These are phyloP conservation scores for Suhomyces guaymorum DNA, from an alignment of 1,139 yeast species.

Conservation along the genomic window DNA sequence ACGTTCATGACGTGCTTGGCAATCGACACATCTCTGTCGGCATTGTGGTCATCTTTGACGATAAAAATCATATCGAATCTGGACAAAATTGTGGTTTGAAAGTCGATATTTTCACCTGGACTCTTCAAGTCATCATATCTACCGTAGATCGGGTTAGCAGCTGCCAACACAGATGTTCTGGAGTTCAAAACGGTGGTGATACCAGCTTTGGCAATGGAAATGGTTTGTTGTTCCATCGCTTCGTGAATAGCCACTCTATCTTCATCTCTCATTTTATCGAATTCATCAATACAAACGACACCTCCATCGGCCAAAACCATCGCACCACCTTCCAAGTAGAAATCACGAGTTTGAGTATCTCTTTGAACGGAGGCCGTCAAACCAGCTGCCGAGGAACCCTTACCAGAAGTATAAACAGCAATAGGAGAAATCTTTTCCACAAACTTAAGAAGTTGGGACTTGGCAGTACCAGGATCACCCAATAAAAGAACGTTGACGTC, in stretches of 20 bases:
- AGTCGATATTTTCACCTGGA: constrained; percentile 97
- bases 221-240: constrained; percentile 99
- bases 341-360: constrained; percentile 84
- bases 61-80: constrained; percentile 98
- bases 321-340: constrained; percentile 98
- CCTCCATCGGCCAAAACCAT: constrained; percentile 99
- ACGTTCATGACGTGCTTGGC: constrained; percentile 95
- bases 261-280: constrained; percentile 98
- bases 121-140: constrained; percentile 93
- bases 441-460: constrained; percentile 90
- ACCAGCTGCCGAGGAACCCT: constrained; percentile 99
- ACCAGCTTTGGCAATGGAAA: constrained; percentile 99
- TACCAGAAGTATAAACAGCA: constrained; percentile 95
- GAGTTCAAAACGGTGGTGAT: constrained; percentile 94
- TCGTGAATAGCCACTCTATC: constrained; percentile 99
- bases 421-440: constrained; percentile 95
- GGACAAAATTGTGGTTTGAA: constrained; percentile 93
- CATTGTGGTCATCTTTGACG: constrained; percentile 93
- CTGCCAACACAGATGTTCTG: constrained; percentile 93
- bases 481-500: constrained; percentile 89
- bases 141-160: constrained; percentile 97
- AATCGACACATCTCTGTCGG: constrained; percentile 79
- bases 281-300: constrained; percentile 98
- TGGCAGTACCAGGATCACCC: constrained; percentile 99
- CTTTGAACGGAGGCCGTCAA: constrained; percentile 96